Evolutionary conservation across 768 basidiomycete genomes (phyloP), one percentile per base, ranked within the genome.

Genomic region (Leucosporidium scottii): DNA sequence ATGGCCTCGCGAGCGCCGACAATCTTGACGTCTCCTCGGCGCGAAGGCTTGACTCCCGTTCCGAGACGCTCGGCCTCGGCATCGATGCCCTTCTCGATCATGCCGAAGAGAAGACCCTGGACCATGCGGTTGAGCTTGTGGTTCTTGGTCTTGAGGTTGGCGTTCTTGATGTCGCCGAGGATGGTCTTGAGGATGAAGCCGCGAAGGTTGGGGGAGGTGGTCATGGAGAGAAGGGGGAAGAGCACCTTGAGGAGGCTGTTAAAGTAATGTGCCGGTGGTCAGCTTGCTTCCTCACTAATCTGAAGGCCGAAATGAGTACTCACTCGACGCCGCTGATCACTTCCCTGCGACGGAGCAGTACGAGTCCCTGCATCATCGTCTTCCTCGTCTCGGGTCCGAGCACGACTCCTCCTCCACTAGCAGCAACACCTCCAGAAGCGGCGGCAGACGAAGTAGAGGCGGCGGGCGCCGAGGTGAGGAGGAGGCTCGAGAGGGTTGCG

Each of bases 111-210:
- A 84, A 98, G 89, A 18, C 91, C 87, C 77, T 99, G 96, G 0
- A 99, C 91, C 27, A 92, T 88, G 48, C 91, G 85, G 77, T 99
- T 99, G 31, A 99, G 85, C 77, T 94, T 93, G 81, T 96, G 92
- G 75, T 97, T 96, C 77, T 90, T 91, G 50, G 87, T 83, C 62
- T 85, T 87, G 44, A 86, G 79, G 77, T 99, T 99, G 51, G 94
- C 93, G 1, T 88, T 89, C 71, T 86, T 86, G 68, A 99, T 90
- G 74, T 97, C 96, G 17, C 90, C 87, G 27, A 98, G 83, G 76
- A 99, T 97, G 10, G 93, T 96, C 76, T 87, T 88, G 20, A 92
- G 88, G 74, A 98, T 96, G 74, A 88, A 88, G 0, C 86, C 80
- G 28, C 94, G 87, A 34, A 98, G 83, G 28, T 86, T 78, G 0